phyloP scores from a whole-genome alignment of 306 rosid genomes.

The Acmispon strigosus region DNA sequence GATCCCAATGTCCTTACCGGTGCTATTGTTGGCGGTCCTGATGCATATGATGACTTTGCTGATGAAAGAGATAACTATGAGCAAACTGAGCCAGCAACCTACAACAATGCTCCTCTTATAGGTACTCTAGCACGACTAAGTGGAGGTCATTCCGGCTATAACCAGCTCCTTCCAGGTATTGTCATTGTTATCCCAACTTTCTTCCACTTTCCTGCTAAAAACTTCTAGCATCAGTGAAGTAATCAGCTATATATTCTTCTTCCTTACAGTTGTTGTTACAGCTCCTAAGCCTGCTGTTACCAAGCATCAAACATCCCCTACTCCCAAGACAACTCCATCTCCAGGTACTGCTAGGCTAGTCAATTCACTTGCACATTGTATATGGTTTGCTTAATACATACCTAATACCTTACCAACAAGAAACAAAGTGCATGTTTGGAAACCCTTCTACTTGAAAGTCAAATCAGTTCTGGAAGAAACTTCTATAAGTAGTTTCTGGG shows the following conservation, averaged over 20 bases:
- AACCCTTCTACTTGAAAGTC: no score
- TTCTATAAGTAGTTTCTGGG: no score
- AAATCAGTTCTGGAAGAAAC: no score
- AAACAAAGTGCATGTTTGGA: neutral
- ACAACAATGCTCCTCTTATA: slow-evolving; percentile 94
- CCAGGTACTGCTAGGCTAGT: slow-evolving; percentile 46
- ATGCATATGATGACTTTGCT: slow-evolving; percentile 94
- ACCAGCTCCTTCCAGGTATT: slow-evolving; percentile 94
- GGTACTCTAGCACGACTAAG: slow-evolving; percentile 77
- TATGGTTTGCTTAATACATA: neutral
- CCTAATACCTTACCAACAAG: neutral
- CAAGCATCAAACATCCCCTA: slow-evolving; percentile 39
- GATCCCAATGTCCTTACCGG: slow-evolving; percentile 85
- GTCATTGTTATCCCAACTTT: neutral
- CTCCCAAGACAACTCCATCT: slow-evolving; percentile 50
- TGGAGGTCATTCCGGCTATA: slow-evolving; percentile 59
- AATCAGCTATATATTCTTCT: neutral
- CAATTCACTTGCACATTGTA: neutral
- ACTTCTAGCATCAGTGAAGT: neutral
- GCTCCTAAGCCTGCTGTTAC: slow-evolving; percentile 35
- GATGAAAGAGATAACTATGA: slow-evolving; percentile 91
- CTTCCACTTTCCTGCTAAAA: neutral
- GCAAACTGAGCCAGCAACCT: slow-evolving; percentile 98
- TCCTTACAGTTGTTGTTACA: slow-evolving; percentile 50
- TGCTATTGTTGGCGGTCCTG: slow-evolving; percentile 97